Base-by-base conservation (phyloP, 208 protist species). In the Phytomonas serpens region DNA sequence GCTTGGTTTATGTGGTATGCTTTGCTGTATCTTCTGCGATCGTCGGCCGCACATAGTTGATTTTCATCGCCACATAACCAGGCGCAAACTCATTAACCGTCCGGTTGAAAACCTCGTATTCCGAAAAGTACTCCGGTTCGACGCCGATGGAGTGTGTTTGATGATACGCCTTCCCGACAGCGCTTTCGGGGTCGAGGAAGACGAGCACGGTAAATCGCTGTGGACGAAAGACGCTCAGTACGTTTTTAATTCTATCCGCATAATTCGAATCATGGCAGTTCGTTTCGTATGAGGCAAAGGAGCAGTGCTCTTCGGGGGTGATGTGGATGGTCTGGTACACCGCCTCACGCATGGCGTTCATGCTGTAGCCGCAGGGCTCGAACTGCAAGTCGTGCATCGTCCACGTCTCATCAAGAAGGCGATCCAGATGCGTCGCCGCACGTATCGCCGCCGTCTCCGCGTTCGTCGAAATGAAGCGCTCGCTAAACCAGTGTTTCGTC, bases 251-350 rank as follows among this genome's bases (percentile, higher is more conserved):
- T 13, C 85, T 78, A 36, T 81, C 82, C 16, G 76, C 74, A 78
- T 91, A 93, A 73, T 93, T 87, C 9, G 72, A 77, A 10, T 78
- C 85, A 10, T 75, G 76, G 38, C 71, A 84, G 83, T 98, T 98
- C 27, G 97, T 98, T 74, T 98, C 95, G 81, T 97, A 98, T 19
- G 87, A 96, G 19, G 90, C 96, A 73, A 97, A 98, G 31, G 85
- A 95, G 81, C 91, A 97, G 77, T 96, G 85, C 36, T 88, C 77
- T 76, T 98, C 94, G 0, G 96, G 96, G 63, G 96, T 98, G 78
- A 98, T 96, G 84, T 98, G 96, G 66, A 98, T 97, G 11, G 96
- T 98, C 72, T 89, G 94, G 80, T 98, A 98, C 73, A 92, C 82
- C 51, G 71, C 75, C 23, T 75, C 92, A 19, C 83, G 76, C 33